These are phyloP conservation scores for Zymoseptoria crescenta DNA, from an alignment of 2,329 filamentous ascomycete species.

Conservation along the genomic window DNA sequence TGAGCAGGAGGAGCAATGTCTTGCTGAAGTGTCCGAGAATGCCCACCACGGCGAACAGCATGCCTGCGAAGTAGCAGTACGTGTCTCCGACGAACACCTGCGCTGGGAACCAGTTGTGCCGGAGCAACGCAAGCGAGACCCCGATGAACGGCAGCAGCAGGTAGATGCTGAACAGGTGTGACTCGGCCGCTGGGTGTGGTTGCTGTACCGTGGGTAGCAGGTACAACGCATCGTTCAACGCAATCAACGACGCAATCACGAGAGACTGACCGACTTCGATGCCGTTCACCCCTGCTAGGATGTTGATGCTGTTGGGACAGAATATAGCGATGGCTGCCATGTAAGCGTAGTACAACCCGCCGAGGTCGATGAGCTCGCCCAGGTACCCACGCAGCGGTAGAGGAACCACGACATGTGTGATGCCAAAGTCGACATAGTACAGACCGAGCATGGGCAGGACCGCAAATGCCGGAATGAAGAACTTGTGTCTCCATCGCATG, in stretches of 20 bases:
- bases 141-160: slow-evolving; percentile 90
- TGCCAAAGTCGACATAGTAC: slow-evolving; percentile 97
- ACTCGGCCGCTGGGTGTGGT: slow-evolving; percentile 89
- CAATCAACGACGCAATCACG: slow-evolving; percentile 75
- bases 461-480: slow-evolving; percentile 91
- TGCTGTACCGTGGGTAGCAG: slow-evolving; percentile 57
- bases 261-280: slow-evolving; percentile 94
- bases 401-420: slow-evolving; percentile 90
- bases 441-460: slow-evolving; percentile 89
- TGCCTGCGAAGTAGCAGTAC: slow-evolving; percentile 98
- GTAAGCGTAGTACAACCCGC: slow-evolving; percentile 76
- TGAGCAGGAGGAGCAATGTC: slow-evolving; percentile 79
- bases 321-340: slow-evolving; percentile 97
- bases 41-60: slow-evolving; percentile 96
- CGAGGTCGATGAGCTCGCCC: slow-evolving; percentile 76
- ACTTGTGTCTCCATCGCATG: slow-evolving; percentile 97
- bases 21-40: slow-evolving; percentile 98
- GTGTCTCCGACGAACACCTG: slow-evolving; percentile 96
- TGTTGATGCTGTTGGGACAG: slow-evolving; percentile 98
- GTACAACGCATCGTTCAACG: slow-evolving; percentile 82
- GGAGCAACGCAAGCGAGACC: slow-evolving; percentile 76
- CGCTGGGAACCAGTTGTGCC: slow-evolving; percentile 93
- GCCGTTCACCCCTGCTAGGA: slow-evolving; percentile 97
- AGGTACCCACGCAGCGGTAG: slow-evolving; percentile 76
- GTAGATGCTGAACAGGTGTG: slow-evolving; percentile 92